Evolutionary conservation across 2,329 filamentous ascomycete genomes (phyloP).

Genomic region (Fusarium palustre): DNA sequence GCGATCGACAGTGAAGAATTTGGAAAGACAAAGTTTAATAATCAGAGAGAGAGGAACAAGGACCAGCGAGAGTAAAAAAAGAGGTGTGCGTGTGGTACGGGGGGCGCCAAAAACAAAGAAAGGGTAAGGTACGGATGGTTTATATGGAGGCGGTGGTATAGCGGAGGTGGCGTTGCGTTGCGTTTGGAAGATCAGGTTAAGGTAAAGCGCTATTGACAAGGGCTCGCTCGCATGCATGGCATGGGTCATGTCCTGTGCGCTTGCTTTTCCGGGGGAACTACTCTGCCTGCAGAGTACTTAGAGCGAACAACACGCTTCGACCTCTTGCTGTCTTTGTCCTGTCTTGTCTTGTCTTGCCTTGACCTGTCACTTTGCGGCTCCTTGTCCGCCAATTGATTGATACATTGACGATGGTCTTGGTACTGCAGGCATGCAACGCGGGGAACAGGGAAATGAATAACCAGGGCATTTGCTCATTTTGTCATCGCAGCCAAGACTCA

Average conservation of each 20-base stretch:
- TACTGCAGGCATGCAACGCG: slow-evolving; percentile 33
- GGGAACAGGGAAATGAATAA: slow-evolving; percentile 24
- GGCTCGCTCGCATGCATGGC: slow-evolving; percentile 11
- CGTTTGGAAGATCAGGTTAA: slow-evolving; percentile 37
- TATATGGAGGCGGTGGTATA: slow-evolving; percentile 39
- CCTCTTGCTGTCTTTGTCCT: slow-evolving; percentile 9
- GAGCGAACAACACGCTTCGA: slow-evolving; percentile 15
- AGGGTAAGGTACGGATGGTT: slow-evolving; percentile 11
- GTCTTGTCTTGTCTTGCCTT: not conserved
- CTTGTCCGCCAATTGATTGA: slow-evolving; percentile 22
- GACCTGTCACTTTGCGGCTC: slow-evolving; percentile 22
- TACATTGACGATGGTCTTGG: not conserved
- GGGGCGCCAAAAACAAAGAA: slow-evolving; percentile 18
- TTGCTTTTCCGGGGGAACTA: slow-evolving; percentile 5
- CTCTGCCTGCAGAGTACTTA: not conserved
- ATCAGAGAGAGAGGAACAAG: slow-evolving; percentile 7
- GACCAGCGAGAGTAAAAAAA: slow-evolving; percentile 11
- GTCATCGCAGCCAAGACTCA: slow-evolving; percentile 29
- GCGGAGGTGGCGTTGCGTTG: slow-evolving; percentile 44
- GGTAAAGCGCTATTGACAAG: slow-evolving; percentile 38
- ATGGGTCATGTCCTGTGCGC: not conserved
- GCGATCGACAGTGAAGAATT: slow-evolving; percentile 10
- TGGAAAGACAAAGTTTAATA: slow-evolving; percentile 9
- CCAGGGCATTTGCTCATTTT: slow-evolving; percentile 10
- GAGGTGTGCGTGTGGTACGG: slow-evolving; percentile 25